Base-by-base conservation (phyloP, 257 asterid genomes). In the Anisodus tanguticus region DNA sequence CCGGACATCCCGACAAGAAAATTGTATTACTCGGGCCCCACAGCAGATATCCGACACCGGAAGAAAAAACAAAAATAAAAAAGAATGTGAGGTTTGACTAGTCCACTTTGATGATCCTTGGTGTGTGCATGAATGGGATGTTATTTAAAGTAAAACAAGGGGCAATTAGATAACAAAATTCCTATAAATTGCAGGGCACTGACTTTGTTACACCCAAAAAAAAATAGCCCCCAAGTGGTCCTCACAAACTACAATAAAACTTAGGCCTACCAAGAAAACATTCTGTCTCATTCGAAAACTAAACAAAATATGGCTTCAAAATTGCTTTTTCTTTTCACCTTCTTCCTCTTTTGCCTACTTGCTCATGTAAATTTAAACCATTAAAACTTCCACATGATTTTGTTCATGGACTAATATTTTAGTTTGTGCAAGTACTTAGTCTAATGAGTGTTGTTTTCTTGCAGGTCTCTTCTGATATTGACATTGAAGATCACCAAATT, bases 401-500 rank as follows among this genome's bases (percentile, higher is more conserved):
- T 58, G 58, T 35, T 39, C 64, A 71, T 59, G 8, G 16, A 37
- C 54, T 9, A 11, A 7, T 55, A 11, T 13, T 43, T 3, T 72
- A 8, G n/a, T 86, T 64, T 6, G 19, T 49, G 26, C 6, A n/a
- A 31, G 3, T 69, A 13, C 12, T 5, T 54, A 19, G 39, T 8
- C 85, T 68, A 67, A 39, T 39, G 62, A 51, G 55, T 71, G 57
- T 77, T 77, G 11, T 72, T 41, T 57, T 10, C 49, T 41, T 69
- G 83, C 88, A 92, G 96, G 93, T 90, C 2, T 93, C 94, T 47
- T 90, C 93, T 79, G 93, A 88, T 88, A 82, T 81, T 53, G 90
- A 88, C 85, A 19, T 79, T 86, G 92, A 82, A 81, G 87, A 88
- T 59, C 90, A 81, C 59, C 81, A 49, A 58, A 35, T 86, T 43